Evolutionary conservation across 1,139 yeast species (phyloP).

Genomic region (Pichia sp.): DNA sequence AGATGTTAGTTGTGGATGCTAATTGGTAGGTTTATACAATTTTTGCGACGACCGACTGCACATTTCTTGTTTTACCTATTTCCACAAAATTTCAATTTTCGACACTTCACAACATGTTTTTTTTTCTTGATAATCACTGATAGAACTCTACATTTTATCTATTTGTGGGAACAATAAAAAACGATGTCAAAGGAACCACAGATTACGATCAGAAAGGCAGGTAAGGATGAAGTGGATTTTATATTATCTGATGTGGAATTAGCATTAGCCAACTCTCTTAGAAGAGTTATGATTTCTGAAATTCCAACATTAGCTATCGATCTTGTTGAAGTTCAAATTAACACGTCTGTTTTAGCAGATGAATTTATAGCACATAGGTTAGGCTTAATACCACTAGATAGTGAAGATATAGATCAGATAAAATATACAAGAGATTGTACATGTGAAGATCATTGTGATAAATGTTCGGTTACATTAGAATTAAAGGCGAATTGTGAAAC

Average conservation of each 20-base stretch:
- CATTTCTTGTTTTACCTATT: not conserved
- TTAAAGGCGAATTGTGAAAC: constrained; percentile 83
- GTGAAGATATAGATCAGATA: constrained; percentile 73
- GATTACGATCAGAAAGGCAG: constrained; percentile 82
- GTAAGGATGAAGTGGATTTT: constrained; percentile 82
- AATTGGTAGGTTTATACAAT: not conserved
- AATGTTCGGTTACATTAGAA: constrained; percentile 83
- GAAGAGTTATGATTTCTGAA: constrained; percentile 91
- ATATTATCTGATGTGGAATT: constrained; percentile 83
- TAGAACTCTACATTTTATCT: too few relatives aligned
- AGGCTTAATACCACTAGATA: constrained; percentile 83
- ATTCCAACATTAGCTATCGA: constrained; percentile 96
- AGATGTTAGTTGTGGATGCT: too few relatives aligned
- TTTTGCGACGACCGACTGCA: not conserved
- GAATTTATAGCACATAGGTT: constrained; percentile 91
- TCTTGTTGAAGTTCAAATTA: constrained; percentile 86
- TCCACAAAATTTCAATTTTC: not conserved
- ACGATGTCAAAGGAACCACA: constrained; percentile 48
- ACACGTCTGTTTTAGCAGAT: constrained; percentile 93
- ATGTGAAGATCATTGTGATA: constrained; percentile 94
- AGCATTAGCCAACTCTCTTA: constrained; percentile 84
- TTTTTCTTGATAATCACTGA: not conserved
- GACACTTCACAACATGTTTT: not conserved
- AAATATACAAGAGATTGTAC: constrained; percentile 91
- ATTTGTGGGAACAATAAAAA: not conserved